Base-by-base conservation (phyloP, 345 rosid species). In the Populus pruinosa region DNA sequence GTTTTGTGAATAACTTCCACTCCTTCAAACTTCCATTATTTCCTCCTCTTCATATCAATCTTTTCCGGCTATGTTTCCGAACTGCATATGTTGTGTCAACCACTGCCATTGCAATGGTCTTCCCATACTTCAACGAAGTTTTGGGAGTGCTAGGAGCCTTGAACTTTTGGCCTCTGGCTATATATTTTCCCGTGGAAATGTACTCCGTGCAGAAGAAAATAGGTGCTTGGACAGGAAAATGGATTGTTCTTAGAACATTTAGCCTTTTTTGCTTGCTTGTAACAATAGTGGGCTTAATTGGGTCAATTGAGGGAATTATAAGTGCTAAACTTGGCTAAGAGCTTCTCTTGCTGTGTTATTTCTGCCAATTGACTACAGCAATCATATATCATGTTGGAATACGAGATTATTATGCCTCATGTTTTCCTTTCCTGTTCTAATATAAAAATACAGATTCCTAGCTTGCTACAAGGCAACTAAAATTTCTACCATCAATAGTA, bases 101-200 rank as follows among this genome's bases (percentile, higher is more conserved):
- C 2, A 83, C 87, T 4, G 86, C 21, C 0, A 8, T 87, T 55
- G 87, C 92, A 10, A 76, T 87, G 71, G 16, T 78, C 65, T 91
- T 91, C 78, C 92, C 94, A 14, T 91, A 91, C 81, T 91, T 91
- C 87, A 91, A 91, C 84, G 82, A 87, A 20, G 81, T 91, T 4
- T 29, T 89, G 31, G 92, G 87, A 39, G 79, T 88, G 64, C 25
- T 91, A 8, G 94, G 94, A 44, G 91, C 92, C 12, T n/a, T 91
- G 78, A 87, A 87, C 77, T 91, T 91, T 64, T 91, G 94, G 94
- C 94, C 94, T 5, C 68, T 91, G 73, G 82, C 91, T 5, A 82
- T 89, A 53, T 83, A 89, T 75, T 91, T 91, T 50, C 94, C 94
- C 0, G 92, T 91, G 87, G 94, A 89, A 53, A 89, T 89, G 91